Evolutionary conservation across 768 basidiomycete genomes (phyloP).

Genomic region (Suillus subluteus): DNA sequence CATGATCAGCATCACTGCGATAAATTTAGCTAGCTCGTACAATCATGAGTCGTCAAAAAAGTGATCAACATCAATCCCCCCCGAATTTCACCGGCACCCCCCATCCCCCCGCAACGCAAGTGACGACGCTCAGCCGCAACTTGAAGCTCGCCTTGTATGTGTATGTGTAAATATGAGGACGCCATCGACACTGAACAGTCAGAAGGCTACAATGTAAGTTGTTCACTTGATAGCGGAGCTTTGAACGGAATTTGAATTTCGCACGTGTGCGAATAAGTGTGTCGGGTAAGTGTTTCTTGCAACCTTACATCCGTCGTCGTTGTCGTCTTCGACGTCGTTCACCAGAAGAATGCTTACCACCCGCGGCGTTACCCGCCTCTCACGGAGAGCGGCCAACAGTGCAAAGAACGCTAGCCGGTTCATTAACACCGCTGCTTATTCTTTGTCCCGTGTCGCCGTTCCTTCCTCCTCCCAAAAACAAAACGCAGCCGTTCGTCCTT

Average conservation of each 20-base stretch:
- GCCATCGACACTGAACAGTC: no score
- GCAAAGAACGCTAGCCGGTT: constrained; percentile 74
- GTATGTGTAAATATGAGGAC: no score
- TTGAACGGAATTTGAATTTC: constrained; percentile 2
- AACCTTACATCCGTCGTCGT: constrained; percentile 20
- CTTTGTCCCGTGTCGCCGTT: constrained; percentile 56
- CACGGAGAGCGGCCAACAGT: constrained; percentile 78
- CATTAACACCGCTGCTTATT: constrained; percentile 75
- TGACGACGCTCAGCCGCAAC: no score
- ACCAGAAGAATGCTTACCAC: constrained; percentile 75
- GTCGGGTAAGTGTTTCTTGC: constrained; percentile 35
- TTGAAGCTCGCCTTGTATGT: no score
- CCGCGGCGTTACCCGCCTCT: constrained; percentile 86
- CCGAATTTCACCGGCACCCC: no score
- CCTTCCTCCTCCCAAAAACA: constrained; percentile 46
- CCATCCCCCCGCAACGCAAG: no score
- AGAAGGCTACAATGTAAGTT: no score
- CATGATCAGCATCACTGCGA: no score
- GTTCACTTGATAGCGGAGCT: no score
- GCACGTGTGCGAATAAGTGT: constrained; percentile 5
- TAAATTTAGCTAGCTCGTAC: no score
- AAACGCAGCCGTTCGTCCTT: constrained; percentile 50
- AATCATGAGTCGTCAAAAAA: no score
- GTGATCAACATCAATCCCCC: no score
- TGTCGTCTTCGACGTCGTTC: constrained; percentile 31